Conservation (phyloP, 805 yeast species). For the Spencermartinsiella europaea region DNA sequence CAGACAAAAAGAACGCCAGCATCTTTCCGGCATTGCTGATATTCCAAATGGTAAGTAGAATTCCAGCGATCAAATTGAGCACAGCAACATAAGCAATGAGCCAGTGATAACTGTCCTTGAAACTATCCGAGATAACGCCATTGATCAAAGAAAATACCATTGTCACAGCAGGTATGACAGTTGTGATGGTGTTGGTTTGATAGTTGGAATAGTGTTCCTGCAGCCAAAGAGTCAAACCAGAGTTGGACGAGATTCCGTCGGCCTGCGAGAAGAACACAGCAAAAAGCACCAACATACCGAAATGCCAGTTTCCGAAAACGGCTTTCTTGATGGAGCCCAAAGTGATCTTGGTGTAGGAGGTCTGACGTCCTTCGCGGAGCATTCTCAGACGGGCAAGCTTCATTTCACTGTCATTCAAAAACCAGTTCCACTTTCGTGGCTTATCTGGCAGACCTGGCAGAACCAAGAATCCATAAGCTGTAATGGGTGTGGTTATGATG, state of each 20-base stretch:
- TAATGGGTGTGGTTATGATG: constrained; percentile 13
- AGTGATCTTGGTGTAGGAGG: constrained; percentile 22
- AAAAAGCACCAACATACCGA: constrained; percentile 51
- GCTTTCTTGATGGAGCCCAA: constrained; percentile 43
- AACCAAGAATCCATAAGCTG: constrained; percentile 9
- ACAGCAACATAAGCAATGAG: constrained; percentile 4
- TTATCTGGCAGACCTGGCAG: constrained; percentile 16
- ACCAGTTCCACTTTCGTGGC: constrained; percentile 12
- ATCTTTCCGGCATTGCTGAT: constrained; percentile 7
- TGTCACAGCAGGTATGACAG: constrained; percentile 8
- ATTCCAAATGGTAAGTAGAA: constrained; percentile 6
- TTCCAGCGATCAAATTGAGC: constrained; percentile 3
- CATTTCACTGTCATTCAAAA: constrained; percentile 12
- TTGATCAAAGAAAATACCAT: constrained; percentile 5
- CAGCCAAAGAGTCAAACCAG: constrained; percentile 8
- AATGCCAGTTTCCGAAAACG: constrained; percentile 52
- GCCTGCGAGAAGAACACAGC: constrained; percentile 45
- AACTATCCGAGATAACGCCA: constrained; percentile 4
- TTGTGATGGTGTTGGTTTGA: constrained; percentile 4
- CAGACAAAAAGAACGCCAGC: constrained; percentile 7
- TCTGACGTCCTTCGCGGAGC: constrained; percentile 3
- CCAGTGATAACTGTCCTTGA: constrained; percentile 1
- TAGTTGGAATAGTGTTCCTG: constrained; percentile 4
- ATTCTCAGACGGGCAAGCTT: constrained; percentile 10
- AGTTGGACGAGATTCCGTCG: constrained; percentile 4